Base-by-base conservation (phyloP, 2,329 filamentous ascomycete species). In the Fusarium neocosmosporiellum region DNA sequence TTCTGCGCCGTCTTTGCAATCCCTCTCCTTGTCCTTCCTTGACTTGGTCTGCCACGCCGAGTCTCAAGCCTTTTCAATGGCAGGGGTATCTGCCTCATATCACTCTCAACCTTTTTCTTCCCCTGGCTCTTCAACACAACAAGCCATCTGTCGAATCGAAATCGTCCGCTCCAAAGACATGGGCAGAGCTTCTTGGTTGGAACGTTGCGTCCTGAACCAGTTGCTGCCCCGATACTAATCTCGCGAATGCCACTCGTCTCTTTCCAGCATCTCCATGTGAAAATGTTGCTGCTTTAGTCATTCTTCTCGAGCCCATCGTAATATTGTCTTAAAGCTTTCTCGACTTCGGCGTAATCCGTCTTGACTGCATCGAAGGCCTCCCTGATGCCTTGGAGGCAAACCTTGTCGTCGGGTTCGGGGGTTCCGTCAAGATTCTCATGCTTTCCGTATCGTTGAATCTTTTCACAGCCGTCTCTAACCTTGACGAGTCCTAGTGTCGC, bases 381-480 rank as follows among this genome's bases (percentile, higher is more conserved):
- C 74, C 86, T 86, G 78, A 97, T 94, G 69, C 89, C 90, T 70
- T 88, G 83, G 37, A 98, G 86, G 77, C 92, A 94, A 57, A 90
- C 84, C 4, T 90, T 85, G 67, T 92, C 87, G 77, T 97, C 90
- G 2, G 86, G 84, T 79, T 94, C 91, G 65, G 86, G 84, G 7
- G 86, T 88, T 46, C 95, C 95, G 48, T 93, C 92, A 68, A 94
- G 89, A 76, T 96, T 95, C 83, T 95, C 94, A 78, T 89, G 87
- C 78, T 93, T 93, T 75, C 96, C 96, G 81, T 92, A 97, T 79
- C 97, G 93, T 83, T 99, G 96, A 78, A 99, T 98, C 87, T 97
- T 95, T 84, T 98, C 95, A 85, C 96, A 99, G 71, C 91, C 92
- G 79, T 98, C 95, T 81, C 94, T 94, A 78, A 99, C 93, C 82